These are phyloP conservation scores for Citrullus mucosospermus DNA, from an alignment of 306 rosid genomes.

Conservation along the genomic window DNA sequence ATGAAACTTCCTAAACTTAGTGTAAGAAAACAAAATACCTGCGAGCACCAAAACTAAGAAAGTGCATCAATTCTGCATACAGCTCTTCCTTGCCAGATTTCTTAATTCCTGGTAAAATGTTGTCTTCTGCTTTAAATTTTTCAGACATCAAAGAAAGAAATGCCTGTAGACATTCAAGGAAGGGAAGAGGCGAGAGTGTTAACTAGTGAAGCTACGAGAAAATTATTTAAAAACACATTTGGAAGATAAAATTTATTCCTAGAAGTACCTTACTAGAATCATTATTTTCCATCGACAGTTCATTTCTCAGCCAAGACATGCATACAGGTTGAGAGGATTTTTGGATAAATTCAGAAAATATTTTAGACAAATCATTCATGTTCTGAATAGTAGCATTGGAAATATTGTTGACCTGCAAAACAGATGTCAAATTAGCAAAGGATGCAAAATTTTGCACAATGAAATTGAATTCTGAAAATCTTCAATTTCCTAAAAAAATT, in stretches of 20 bases:
- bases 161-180: slow-evolving; percentile 28
- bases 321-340: slow-evolving; percentile 49
- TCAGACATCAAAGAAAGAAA: slow-evolving; percentile 43
- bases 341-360: slow-evolving; percentile 46
- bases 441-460: background rate
- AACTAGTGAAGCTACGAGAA: background rate
- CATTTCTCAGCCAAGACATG: slow-evolving; percentile 66
- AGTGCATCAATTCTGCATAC: slow-evolving; percentile 70
- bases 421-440: background rate
- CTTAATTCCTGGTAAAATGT: slow-evolving; percentile 44
- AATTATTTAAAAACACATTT: slow-evolving; percentile 1
- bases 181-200: slow-evolving; percentile 8
- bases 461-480: background rate
- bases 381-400: slow-evolving; percentile 26
- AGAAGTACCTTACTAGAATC: slow-evolving; percentile 38
- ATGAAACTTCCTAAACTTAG: background rate
- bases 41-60: slow-evolving; percentile 54
- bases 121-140: slow-evolving; percentile 52
- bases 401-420: slow-evolving; percentile 50
- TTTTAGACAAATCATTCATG: slow-evolving; percentile 29
- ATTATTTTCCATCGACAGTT: slow-evolving; percentile 34
- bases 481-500: background rate
- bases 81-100: slow-evolving; percentile 89
- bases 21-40: slow-evolving; percentile 30
- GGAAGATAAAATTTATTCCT: slow-evolving; percentile 5